A percentile compares a stretch with the other conserved stretches of the same genome.
Conservation (phyloP, 345 rosid species). For the Pistacia vera region DNA sequence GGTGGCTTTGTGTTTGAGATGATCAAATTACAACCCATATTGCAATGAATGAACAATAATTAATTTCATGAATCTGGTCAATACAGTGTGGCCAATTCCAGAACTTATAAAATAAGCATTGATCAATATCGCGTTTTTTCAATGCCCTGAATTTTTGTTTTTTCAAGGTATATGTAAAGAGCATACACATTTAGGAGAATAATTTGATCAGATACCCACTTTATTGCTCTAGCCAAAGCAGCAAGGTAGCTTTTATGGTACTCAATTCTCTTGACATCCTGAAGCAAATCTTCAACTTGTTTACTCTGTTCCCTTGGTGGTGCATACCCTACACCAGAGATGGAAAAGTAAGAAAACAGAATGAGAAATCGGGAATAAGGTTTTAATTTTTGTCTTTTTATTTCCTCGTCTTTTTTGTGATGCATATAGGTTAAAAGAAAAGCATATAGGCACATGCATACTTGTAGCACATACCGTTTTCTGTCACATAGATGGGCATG, state of each 20-base stretch:
- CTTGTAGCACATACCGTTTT: constrained; percentile 36
- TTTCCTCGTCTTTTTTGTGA: neutral
- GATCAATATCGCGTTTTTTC: too few relatives aligned
- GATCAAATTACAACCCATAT: neutral
- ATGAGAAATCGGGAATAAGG: too few relatives aligned
- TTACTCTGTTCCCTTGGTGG: constrained; percentile 15
- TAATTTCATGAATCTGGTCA: neutral
- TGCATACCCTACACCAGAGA: constrained; percentile 31
- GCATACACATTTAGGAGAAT: neutral
- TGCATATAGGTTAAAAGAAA: too few relatives aligned
- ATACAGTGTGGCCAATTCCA: neutral
- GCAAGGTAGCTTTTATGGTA: constrained; percentile 43
- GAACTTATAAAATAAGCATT: neutral
- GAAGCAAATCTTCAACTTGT: constrained; percentile 10
- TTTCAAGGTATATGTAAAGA: too few relatives aligned
- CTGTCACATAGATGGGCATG: constrained; percentile 47
- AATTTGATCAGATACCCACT: constrained; percentile 15
- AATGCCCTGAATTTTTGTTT: neutral
- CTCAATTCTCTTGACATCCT: constrained; percentile 32
- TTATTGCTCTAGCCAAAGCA: constrained; percentile 39
- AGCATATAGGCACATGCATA: too few relatives aligned
- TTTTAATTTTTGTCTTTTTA: neutral
- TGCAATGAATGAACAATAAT: neutral
- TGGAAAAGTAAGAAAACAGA: neutral
- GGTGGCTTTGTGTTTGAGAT: neutral